Base-by-base conservation (phyloP, 2,329 filamentous ascomycete species). In the Talaromyces sp. region DNA sequence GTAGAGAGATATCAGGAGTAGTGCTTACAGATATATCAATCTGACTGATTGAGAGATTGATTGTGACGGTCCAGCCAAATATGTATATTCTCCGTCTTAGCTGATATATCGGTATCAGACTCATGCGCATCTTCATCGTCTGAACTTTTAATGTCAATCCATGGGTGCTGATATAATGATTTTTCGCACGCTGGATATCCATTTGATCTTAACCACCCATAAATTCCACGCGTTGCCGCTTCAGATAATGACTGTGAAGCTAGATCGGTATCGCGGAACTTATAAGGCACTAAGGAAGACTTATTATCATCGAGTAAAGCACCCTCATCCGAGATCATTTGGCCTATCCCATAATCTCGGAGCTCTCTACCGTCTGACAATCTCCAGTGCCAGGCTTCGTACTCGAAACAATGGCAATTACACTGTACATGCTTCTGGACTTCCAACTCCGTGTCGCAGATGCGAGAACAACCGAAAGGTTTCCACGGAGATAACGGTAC, bases 391-490 rank as follows among this genome's bases (percentile, higher is more conserved):
- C 63, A 67, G 51, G 25, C 53, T 35, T 62, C 21, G 46, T 66
- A 66, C 51, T 67, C 56, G n/a, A 68, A 19, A 17, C 51, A 65
- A 58, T 66, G 61, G 41, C 7, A 36, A 15, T 17, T 31, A 40
- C 65, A 68, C 37, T 51, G 54, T 46, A 59, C 58, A 60, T 67
- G 66, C 11, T 64, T 36, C 46, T 55, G 61, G 17, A 66, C 60
- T 22, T 39, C 0, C 0, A 64, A 53, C 33, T 65, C 63, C 41
- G 66, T 60, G 55, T 66, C 64, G 13, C 21, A 37, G 36, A 64
- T 50, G 17, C 35, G 28, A 10, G 65, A 65, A 28, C 2, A 8
- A 8, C 63, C 64, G 56, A 65, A 67, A 4, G 63, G 64, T 53
- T 64, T 67, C 65, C 39, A 41, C 4, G 39, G 39, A 41, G 17